Base-by-base conservation (phyloP, 768 basidiomycete species). In the Grammothele lineata region DNA sequence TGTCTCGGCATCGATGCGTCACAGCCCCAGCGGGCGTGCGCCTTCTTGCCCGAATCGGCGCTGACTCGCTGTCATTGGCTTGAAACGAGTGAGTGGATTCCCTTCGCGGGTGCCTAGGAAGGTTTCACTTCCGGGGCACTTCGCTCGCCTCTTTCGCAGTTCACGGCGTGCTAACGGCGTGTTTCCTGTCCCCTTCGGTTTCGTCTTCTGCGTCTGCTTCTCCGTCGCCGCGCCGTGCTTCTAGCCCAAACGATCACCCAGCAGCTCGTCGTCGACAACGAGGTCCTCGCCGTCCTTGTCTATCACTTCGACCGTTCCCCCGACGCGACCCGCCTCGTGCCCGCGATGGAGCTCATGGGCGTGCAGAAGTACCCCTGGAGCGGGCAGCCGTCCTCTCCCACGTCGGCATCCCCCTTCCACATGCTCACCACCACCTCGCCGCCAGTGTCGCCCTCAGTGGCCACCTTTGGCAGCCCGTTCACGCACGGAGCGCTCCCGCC, bases 41-140 rank as follows among this genome's bases (percentile, higher is more conserved):
- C 78, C 42, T 63, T 74, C 46, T 69, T 89, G 39, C 85, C 87
- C 35, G 85, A 87, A 50, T 86, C 85, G 18, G 64, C 71, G 14
- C 68, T 90, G 40, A 78, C 62, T 57, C 71, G 78, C 48, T 85
- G 85, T 64, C 76, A 83, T 48, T 85, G 85, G 86, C 70, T 84
- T 53, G 81, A 84, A 60, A 64, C 75, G 51, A 66, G 85, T 87
- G 60, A 63, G 85, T 46, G 26, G 4, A 41, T 41, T 35, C 36
- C 10, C 17, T 75, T 5, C 44, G 37, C 43, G 34, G 32, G 25
- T 22, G 45, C 34, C 18, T n/a, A n/a, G n/a, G n/a, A n/a, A n/a
- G n/a, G n/a, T n/a, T n/a, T n/a, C n/a, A n/a, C n/a, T n/a, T n/a
- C n/a, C n/a, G n/a, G n/a, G n/a, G 19, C 30, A 42, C 50, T 33